A percentile compares a stretch with the other conserved stretches of the same genome.
phyloP scores from a whole-genome alignment of 495 filamentous ascomycete species.

The Venustampulla echinocandica region DNA sequence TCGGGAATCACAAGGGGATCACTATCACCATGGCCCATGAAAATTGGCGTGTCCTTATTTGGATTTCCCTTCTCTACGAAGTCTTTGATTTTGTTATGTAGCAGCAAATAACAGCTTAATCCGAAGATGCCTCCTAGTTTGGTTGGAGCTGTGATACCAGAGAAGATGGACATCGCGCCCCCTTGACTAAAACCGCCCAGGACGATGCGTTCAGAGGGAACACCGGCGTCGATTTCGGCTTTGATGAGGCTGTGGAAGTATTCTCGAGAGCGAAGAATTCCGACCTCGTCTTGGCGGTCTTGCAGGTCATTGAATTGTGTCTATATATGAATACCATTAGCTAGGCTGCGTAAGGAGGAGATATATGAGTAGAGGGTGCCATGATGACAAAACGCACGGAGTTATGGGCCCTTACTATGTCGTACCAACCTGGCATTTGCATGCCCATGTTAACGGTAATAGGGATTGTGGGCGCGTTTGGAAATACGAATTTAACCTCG shows the following conservation, averaged over 20 bases:
- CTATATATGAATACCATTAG: conserved; percentile 1
- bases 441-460: conserved; percentile 78
- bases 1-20: conserved; percentile 62
- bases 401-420: conserved; percentile 54
- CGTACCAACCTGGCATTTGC: conserved; percentile 88
- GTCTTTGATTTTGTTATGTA: conserved; percentile 61
- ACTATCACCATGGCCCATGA: conserved; percentile 73
- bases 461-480: conserved; percentile 83
- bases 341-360: neutral
- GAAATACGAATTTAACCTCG: conserved; percentile 87
- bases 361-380: neutral
- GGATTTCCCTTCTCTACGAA: conserved; percentile 53
- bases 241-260: conserved; percentile 78
- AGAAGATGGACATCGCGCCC: conserved; percentile 45
- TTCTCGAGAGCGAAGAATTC: conserved; percentile 62
- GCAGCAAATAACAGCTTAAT: conserved; percentile 71
- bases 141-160: conserved; percentile 61
- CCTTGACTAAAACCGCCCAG: conserved; percentile 61
- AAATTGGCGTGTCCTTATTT: conserved; percentile 76
- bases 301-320: conserved; percentile 19
- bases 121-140: conserved; percentile 85
- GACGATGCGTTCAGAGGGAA: conserved; percentile 73
- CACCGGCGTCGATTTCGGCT: conserved; percentile 72
- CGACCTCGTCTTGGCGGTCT: conserved; percentile 61
- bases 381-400: conserved; percentile 6